Base-by-base conservation (phyloP, 305 asterid species). In the Petunia hybrid region DNA sequence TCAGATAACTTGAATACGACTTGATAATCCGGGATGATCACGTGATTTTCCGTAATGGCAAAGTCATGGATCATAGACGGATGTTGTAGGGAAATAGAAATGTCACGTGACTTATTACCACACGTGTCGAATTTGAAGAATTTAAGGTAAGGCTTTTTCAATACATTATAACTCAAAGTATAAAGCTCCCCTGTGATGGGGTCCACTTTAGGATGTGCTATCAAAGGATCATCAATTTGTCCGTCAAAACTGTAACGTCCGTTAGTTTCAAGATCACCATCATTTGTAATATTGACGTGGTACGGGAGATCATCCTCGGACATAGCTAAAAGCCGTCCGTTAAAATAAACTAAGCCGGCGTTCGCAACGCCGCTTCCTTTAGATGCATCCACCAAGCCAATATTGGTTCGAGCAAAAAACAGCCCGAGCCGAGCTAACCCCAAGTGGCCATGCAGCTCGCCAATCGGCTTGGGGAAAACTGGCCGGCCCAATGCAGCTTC, bases 61-160 rank as follows among this genome's bases (percentile, higher is more conserved):
- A 92, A 91, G 83, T 92, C 97, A 76, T 92, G 95, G 7, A 92
- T 80, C 95, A 92, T 87, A 39, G 93, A 84, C 0, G 95, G 91
- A 10, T 84, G 78, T 35, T 51, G 59, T 51, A 91, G 87, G 38
- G 87, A 78, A 6, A 90, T 87, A 1, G 86, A 73, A 1, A 91
- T 59, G 80, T 91, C 96, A 81, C 89, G 85, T 83, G 87, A 83
- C 88, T 82, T 87, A 7, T 78, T 78, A 1, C 92, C 91, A 0
- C 62, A 80, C 41, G 36, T 61, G 78, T 84, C 87, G 53, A 91
- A 87, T 5, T 83, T 90, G 53, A 89, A 81, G 84, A 73, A 86
- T 83, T 89, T 91, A 43, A 91, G 91, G 82, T 83, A 69, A 22
- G 94, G 94, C 2, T 41, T 85, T 2, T 73, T 67, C 0, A 86